Evolutionary conservation across 495 filamentous ascomycete genomes (phyloP).

Genomic region (Xylaria curta): DNA sequence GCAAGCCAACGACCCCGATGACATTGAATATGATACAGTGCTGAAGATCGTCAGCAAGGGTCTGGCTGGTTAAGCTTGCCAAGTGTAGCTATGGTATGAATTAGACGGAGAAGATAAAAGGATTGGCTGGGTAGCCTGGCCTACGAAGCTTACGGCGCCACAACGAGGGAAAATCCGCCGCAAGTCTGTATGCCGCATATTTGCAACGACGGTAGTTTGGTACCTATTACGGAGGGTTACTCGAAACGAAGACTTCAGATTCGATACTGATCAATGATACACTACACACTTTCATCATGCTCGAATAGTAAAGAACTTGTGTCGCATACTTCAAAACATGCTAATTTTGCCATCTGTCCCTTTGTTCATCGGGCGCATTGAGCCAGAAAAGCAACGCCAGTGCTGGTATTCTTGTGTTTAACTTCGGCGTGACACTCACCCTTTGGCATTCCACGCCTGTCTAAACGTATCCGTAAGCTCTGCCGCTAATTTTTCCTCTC

Average conservation of each 20-base stretch:
- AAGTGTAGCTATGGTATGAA: constrained; percentile 25
- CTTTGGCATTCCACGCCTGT: constrained; percentile 64
- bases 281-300: constrained; percentile 36
- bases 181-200: constrained; percentile 21
- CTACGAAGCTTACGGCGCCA: constrained; percentile 38
- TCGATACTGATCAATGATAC: constrained; percentile 41
- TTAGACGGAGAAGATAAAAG: constrained; percentile 21
- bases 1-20: constrained; percentile 91
- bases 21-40: constrained; percentile 84
- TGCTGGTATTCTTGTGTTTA: neutral
- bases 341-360: neutral
- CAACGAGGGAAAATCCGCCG: constrained; percentile 21
- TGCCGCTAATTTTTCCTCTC: constrained; percentile 71
- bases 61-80: constrained; percentile 39
- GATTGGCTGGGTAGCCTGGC: constrained; percentile 15
- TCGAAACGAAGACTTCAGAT: constrained; percentile 38
- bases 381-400: neutral
- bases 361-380: neutral
- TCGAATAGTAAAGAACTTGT: constrained; percentile 38
- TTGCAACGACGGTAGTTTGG: constrained; percentile 34
- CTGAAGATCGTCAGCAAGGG: constrained; percentile 83
- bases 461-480: constrained; percentile 71
- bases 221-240: constrained; percentile 34
- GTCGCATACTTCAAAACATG: neutral
- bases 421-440: constrained; percentile 23